Base-by-base conservation (phyloP, 2,329 filamentous ascomycete species). In the Cytospora piceicola region DNA sequence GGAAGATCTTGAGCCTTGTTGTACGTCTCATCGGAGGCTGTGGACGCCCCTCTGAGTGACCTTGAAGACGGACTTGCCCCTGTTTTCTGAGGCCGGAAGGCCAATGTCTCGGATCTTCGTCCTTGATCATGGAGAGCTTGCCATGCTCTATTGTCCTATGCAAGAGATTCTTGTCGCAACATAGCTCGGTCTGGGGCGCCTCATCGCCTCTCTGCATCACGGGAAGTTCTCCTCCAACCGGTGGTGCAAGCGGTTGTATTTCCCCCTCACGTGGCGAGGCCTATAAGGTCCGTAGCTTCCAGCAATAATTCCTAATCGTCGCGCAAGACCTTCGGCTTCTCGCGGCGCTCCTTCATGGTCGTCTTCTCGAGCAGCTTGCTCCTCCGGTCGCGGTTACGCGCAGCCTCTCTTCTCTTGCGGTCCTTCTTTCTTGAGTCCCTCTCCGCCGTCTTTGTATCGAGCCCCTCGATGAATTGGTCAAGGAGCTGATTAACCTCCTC, bases 401-500 rank as follows among this genome's bases (percentile, higher is more conserved):
- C 32, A n/a, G 57, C 53, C 9, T 64, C 39, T 22, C 51, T 64
- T 67, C 36, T 58, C 64, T 55, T 70, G 27, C 69, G 61, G 11
- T 59, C 52, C 24, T 65, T 68, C 24, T 74, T 70, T 65, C 69
- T 71, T 36, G 53, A 63, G 51, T 69, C 72, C 42, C 69, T 71
- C 22, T 30, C 11, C 53, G 60, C 60, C 65, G 71, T 71, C 69
- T 70, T 75, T 54, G 69, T 49, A n/a, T 74, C 73, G 27, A 67
- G 63, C 9, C n/a, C 39, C 29, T 58, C 54, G 12, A 59, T 65
- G 70, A 71, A 76, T 58, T 61, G 42, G 12, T 71, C 69, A 11
- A 76, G 64, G 15, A 61, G 53, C 11, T 65, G 58, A 61, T 76
- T 70, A 9, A 75, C 70, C 62, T 71, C 66, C 5, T 69, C 69